Evolutionary conservation across 805 yeast species (phyloP).

Genomic region (Candida orba): DNA sequence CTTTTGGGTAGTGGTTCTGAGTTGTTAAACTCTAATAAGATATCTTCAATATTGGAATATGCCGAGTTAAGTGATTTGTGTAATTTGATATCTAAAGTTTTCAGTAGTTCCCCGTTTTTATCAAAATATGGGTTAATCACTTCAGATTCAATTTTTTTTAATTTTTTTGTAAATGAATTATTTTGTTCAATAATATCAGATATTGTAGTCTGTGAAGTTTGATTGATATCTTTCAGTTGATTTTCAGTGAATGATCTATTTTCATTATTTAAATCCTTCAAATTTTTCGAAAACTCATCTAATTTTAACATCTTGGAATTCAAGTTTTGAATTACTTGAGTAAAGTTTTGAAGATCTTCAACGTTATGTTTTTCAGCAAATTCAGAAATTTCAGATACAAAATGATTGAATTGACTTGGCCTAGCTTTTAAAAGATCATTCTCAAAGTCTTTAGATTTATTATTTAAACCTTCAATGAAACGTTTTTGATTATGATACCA

Average conservation of each 20-base stretch:
- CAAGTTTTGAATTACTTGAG: slow-evolving; percentile 3
- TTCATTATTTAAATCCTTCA: slow-evolving; percentile 11
- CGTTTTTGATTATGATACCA: slow-evolving; percentile 14
- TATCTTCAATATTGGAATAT: slow-evolving; percentile 1
- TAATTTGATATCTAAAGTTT: slow-evolving; percentile 4
- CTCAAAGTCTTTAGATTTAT: background rate
- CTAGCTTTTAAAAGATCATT: slow-evolving; percentile 10
- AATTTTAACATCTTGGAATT: slow-evolving; percentile 8
- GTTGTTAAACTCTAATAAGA: slow-evolving; percentile 8
- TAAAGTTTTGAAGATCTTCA: background rate
- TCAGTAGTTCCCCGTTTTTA: slow-evolving; percentile 5
- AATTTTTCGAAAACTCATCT: slow-evolving; percentile 5
- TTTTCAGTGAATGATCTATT: slow-evolving; percentile 11
- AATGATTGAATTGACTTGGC: slow-evolving; percentile 13
- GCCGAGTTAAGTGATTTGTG: slow-evolving; percentile 1
- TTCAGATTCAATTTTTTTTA: slow-evolving; percentile 12
- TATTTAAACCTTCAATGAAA: slow-evolving; percentile 6
- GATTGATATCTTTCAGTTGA: slow-evolving; percentile 11
- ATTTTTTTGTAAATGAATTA: slow-evolving; percentile 6
- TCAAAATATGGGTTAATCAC: slow-evolving; percentile 12
- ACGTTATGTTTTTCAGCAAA: slow-evolving; percentile 8
- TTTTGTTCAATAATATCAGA: slow-evolving; percentile 10
- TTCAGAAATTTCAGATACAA: slow-evolving; percentile 10
- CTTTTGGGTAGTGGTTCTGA: slow-evolving; percentile 14
- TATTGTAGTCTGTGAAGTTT: slow-evolving; percentile 9